These are phyloP conservation scores for Xylaria intraflava DNA, from an alignment of 495 filamentous ascomycete species.

Conservation along the genomic window DNA sequence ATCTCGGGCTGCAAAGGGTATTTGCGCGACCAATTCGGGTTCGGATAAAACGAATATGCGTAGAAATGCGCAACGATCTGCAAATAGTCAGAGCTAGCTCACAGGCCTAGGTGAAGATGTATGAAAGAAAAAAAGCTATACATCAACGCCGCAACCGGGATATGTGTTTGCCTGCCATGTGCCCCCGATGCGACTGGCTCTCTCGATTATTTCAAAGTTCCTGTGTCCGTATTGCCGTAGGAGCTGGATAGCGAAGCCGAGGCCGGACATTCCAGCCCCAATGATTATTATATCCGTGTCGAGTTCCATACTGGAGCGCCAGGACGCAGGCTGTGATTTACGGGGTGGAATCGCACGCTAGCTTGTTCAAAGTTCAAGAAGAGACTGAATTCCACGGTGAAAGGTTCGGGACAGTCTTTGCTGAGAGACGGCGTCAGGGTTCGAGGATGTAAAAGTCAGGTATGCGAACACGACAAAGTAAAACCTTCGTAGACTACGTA, in stretches of 20 bases:
- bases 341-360: too few species aligned
- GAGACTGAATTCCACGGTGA: too few species aligned
- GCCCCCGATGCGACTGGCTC: slow-evolving; percentile 55
- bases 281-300: slow-evolving; percentile 33
- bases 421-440: too few species aligned
- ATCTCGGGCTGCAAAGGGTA: slow-evolving; percentile 41
- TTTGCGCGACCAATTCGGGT: slow-evolving; percentile 38
- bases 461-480: too few species aligned
- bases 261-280: slow-evolving; percentile 57
- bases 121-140: not conserved
- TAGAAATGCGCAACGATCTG: slow-evolving; percentile 34
- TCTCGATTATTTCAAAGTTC: slow-evolving; percentile 60
- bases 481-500: too few species aligned
- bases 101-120: not conserved
- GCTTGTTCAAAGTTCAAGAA: too few species aligned
- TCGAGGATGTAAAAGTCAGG: too few species aligned
- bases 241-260: slow-evolving; percentile 55
- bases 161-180: slow-evolving; percentile 65
- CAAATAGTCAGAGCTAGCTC: not conserved
- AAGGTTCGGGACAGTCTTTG: too few species aligned
- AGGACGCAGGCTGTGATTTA: too few species aligned
- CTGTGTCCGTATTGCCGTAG: slow-evolving; percentile 47
- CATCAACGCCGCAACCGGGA: slow-evolving; percentile 42
- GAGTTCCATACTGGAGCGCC: too few species aligned
- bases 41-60: slow-evolving; percentile 44